Evolutionary conservation across 352 stramenopile species (phyloP).

Genomic region (Globisporangium echinulatum): DNA sequence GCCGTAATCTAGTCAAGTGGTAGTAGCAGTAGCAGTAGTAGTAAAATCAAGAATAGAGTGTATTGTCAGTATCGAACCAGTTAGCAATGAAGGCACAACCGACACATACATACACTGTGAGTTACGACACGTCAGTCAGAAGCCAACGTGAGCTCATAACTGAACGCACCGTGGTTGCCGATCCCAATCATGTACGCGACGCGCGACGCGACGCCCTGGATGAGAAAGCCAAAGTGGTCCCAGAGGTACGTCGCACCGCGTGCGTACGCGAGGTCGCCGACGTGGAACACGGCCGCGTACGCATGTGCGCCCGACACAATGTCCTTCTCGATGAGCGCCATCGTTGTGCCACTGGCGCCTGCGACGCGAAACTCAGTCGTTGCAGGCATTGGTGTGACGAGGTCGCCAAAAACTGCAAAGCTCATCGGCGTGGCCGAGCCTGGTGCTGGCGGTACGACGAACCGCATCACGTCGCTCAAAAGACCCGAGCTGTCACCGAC

Average conservation of each 20-base stretch:
- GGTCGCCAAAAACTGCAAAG: slow-evolving; percentile 56
- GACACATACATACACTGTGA: too few species aligned
- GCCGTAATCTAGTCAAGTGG: slow-evolving; percentile 22
- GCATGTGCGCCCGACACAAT: slow-evolving; percentile 16
- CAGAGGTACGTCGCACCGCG: slow-evolving; percentile 63
- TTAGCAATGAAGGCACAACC: too few species aligned
- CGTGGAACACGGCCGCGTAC: slow-evolving; percentile 69
- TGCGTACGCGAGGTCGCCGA: slow-evolving; percentile 81
- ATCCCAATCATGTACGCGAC: slow-evolving; percentile 78
- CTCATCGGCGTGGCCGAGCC: slow-evolving; percentile 13
- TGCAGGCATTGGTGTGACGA: slow-evolving; percentile 18
- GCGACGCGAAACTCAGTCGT: slow-evolving; percentile 12
- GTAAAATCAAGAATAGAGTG: neutral
- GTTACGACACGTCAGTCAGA: neutral
- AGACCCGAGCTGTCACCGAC: slow-evolving; percentile 8
- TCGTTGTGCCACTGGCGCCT: slow-evolving; percentile 10
- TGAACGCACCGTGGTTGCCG: slow-evolving; percentile 30
- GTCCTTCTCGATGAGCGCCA: slow-evolving; percentile 12
- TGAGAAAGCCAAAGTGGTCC: slow-evolving; percentile 82
- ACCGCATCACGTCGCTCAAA: slow-evolving; percentile 11
- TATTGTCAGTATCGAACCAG: neutral
- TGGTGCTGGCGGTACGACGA: slow-evolving; percentile 11
- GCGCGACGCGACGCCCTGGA: slow-evolving; percentile 60
- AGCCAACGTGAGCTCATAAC: too few species aligned
- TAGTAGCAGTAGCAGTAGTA: neutral